Evolutionary conservation across 176 grass and related monocot species (phyloP).

Genomic region (Aegilops tauschii): DNA sequence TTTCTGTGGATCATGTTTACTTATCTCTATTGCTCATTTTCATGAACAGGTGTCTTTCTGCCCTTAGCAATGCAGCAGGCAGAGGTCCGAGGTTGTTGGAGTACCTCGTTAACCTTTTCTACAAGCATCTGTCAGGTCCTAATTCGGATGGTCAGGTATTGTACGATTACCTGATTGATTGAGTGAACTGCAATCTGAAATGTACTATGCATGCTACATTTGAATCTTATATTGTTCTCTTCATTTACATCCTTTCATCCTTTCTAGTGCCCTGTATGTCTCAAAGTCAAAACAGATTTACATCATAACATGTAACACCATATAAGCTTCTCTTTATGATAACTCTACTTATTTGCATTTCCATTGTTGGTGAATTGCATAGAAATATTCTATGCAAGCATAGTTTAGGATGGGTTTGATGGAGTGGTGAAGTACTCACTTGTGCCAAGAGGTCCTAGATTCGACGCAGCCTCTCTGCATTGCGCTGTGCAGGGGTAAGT

Average conservation of each 20-base stretch:
- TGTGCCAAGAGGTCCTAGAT: no score
- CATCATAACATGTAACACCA: neutral
- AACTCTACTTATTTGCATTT: neutral
- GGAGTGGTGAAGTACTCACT: no score
- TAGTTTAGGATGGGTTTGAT: neutral
- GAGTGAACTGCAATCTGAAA: conserved; percentile 18
- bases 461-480: no score
- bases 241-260: conserved; percentile 8
- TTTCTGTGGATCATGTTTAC: conserved; percentile 20
- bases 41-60: conserved; percentile 79
- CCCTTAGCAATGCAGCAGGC: conserved; percentile 75
- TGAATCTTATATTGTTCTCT: conserved; percentile 29
- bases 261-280: conserved; percentile 2
- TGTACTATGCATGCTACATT: conserved; percentile 7
- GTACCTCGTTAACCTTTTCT: conserved; percentile 84
- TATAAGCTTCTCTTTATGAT: neutral
- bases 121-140: conserved; percentile 75
- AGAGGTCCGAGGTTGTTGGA: conserved; percentile 80
- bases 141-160: conserved; percentile 82
- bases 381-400: conserved; percentile 9
- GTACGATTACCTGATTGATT: conserved; percentile 25
- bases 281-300: conserved; percentile 14
- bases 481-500: no score
- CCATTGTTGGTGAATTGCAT: conserved; percentile 1
- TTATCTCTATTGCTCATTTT: conserved; percentile 24